These are phyloP conservation scores for Pisolithus thermaeus DNA, from an alignment of 1,284 basidiomycete genomes.

Conservation along the genomic window DNA sequence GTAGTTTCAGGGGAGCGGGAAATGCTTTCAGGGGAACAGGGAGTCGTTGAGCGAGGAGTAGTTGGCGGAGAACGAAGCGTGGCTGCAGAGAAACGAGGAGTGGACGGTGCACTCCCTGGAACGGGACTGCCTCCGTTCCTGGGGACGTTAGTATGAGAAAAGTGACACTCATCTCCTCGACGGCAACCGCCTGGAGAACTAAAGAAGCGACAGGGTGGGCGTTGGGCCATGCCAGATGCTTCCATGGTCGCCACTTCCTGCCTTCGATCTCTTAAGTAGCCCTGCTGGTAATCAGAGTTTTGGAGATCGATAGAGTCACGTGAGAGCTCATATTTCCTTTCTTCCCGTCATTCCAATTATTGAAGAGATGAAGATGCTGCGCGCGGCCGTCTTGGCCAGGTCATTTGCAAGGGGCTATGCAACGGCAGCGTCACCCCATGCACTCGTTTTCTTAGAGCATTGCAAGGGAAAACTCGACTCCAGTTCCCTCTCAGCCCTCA, in stretches of 20 bases:
- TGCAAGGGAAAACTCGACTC: slow-evolving; percentile 78
- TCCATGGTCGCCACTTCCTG: neutral
- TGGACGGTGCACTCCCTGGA: slow-evolving; percentile 20
- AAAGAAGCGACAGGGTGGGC: slow-evolving; percentile 33
- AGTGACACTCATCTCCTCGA: slow-evolving; percentile 32
- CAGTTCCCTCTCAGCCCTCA: slow-evolving; percentile 83
- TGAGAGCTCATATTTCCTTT: no score
- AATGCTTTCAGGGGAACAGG: neutral
- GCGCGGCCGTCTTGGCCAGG: slow-evolving; percentile 21
- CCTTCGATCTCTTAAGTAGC: no score
- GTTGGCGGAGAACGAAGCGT: no score
- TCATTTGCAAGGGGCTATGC: slow-evolving; percentile 47
- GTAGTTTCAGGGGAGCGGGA: slow-evolving; percentile 3
- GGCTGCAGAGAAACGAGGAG: slow-evolving; percentile 3
- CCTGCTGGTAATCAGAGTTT: no score
- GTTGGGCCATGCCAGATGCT: slow-evolving; percentile 1
- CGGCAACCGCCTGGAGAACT: slow-evolving; percentile 37
- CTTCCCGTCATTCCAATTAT: neutral
- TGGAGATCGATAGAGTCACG: no score
- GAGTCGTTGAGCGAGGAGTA: no score
- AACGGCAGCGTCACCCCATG: slow-evolving; percentile 52
- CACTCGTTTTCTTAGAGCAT: slow-evolving; percentile 88
- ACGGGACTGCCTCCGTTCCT: neutral
- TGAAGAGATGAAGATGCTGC: slow-evolving; percentile 27
- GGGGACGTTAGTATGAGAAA: slow-evolving; percentile 17